Base-by-base conservation (phyloP, 2,329 filamentous ascomycete genomes). In the Venturia asperata region DNA sequence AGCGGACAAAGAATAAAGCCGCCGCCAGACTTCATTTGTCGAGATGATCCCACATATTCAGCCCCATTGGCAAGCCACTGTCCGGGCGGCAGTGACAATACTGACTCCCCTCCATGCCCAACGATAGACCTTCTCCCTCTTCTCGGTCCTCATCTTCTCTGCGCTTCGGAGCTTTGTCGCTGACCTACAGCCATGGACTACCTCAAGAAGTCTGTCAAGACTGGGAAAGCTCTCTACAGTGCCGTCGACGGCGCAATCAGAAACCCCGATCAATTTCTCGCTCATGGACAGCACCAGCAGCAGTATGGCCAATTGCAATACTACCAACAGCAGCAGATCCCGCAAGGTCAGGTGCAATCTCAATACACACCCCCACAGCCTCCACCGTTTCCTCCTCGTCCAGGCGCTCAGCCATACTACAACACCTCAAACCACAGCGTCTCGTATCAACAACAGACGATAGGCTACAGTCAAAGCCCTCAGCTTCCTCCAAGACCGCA, bases 181-280 rank as follows among this genome's bases (percentile, higher is more conserved):
- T 37, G 19, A 34, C 19, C 37, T 10, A 27, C 39, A 41, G 30
- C 1, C n/a, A 64, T 49, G 62, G 47, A 56, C 43, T 49, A 42
- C 43, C 17, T 43, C 13, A 64, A 49, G 21, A 56, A 49, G 62
- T 56, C 62, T 19, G 47, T 41, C 45, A 58, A 41, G 47, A 37
- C 24, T n/a, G 39, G 60, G 15, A 62, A 62, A 47, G 60, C 60
- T 62, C 24, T 62, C 17, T 62, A 62, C 11, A 43, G 21, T 30
- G 60, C 60, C 19, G 37, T 62, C 24, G 43, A 62, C 60, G 60
- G 43, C 15, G 60, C 60, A 27, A 47, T 62, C 6, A 27, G 39
- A 62, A 62, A 62, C n/a, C 60, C 60, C 1, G 60, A 62, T 30
- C 60, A 45, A 1, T 62, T 43, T 30, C 60, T 43, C 2, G n/a